Evolutionary conservation across 1,284 basidiomycete species (phyloP).

Genomic region (Boletus chippewaensis): DNA sequence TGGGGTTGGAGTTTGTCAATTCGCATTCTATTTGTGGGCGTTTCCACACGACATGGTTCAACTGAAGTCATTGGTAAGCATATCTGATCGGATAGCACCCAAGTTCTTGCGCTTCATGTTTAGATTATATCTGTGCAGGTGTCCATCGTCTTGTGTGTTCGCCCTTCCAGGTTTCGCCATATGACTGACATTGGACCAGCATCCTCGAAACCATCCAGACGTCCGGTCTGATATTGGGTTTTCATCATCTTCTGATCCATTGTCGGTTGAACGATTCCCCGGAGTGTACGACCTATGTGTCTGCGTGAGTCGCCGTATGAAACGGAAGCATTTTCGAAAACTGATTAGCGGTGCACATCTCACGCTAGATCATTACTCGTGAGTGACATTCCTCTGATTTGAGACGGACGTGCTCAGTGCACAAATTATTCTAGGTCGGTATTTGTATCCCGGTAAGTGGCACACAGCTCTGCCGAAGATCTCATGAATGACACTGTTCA

Average conservation of each 20-base stretch:
- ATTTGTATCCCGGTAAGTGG: slow-evolving; percentile 5
- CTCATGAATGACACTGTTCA: slow-evolving; percentile 1
- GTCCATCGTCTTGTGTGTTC: slow-evolving; percentile 8
- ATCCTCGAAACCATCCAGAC: slow-evolving; percentile 13
- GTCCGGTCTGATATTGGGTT: not conserved
- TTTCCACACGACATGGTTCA: slow-evolving; percentile 17
- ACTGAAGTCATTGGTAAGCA: slow-evolving; percentile 11
- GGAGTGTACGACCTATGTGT: slow-evolving; percentile 3
- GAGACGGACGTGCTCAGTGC: not conserved
- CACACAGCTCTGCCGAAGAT: not conserved
- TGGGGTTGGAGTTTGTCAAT: slow-evolving; percentile 14
- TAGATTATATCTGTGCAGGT: slow-evolving; percentile 7
- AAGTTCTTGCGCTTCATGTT: not conserved
- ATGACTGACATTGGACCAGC: slow-evolving; percentile 10
- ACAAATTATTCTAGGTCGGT: not conserved
- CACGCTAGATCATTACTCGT: slow-evolving; percentile 5
- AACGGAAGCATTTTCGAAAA: not conserved
- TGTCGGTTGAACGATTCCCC: slow-evolving; percentile 4
- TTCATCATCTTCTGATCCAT: slow-evolving; percentile 3
- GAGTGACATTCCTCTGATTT: not conserved
- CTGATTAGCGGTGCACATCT: not conserved
- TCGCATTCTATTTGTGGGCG: slow-evolving; percentile 14
- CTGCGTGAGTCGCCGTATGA: slow-evolving; percentile 10
- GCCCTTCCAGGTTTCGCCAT: not conserved
- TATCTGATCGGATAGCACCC: not conserved